Base-by-base conservation (phyloP, 129 eudicot genomes). In the Scalesia atractyloides region DNA sequence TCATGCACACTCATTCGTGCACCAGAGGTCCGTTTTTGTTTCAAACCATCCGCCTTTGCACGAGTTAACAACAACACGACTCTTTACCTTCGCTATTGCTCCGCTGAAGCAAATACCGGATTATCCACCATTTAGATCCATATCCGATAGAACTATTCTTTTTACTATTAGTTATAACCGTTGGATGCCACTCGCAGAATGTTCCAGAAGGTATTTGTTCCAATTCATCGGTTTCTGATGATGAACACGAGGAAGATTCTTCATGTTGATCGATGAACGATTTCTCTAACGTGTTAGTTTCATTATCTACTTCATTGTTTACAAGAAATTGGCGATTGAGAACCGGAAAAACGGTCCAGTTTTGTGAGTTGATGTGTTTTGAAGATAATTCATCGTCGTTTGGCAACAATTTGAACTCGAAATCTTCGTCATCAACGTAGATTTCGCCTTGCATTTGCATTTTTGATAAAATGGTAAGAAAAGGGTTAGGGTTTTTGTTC, bases 41-140 rank as follows among this genome's bases (percentile, higher is more conserved):
- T 69, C 19, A 50, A 41, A 57, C 75, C 18, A 9, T 52, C 51
- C 48, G 57, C 47, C 18, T 51, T 69, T 34, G 82, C 74, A 48
- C 87, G 83, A 16, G 87, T 73, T 64, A 89, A 49, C 69, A 82
- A 79, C 17, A 86, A 77, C 65, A 79, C 77, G 79, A 56, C 10
- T 75, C 84, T 82, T 86, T 89, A 1, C 96, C 91, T 7, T 89
- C 96, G 66, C 89, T 86, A 60, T 86, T 83, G 79, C 91, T 76
- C 33, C 96, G 84, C 39, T 84, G 77, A 36, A 86, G 74, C 49
- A 89, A 74, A 79, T 89, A 79, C 16, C 84, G 85, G 46, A 86
- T n/a, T 14, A 78, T 86, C 86, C 88, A 89, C 77, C 84, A 56
- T 77, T 74, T 86, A 17, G 87, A 82, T 44, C 43, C 67, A n/a